phyloP scores from a whole-genome alignment of 176 grass and related monocot species.

The Metroxylon sagu region DNA sequence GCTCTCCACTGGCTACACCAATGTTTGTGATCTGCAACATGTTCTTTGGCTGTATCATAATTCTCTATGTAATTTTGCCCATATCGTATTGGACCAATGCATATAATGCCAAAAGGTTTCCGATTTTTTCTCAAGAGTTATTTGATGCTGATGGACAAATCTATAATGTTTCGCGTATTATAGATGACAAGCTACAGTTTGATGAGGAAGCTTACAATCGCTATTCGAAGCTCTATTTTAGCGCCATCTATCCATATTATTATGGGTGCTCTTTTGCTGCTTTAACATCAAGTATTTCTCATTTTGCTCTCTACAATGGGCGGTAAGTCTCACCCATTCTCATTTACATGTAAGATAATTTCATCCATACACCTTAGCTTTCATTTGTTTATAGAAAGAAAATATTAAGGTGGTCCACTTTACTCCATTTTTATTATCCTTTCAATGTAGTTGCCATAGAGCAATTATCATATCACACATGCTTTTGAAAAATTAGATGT shows the following conservation, averaged over 20 bases:
- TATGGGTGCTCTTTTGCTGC: neutral
- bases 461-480: no score
- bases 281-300: neutral
- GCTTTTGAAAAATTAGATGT: no score
- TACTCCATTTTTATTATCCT: no score
- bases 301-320: neutral
- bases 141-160: slow-evolving; percentile 33
- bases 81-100: slow-evolving; percentile 50
- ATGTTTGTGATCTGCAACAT: slow-evolving; percentile 61
- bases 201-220: neutral
- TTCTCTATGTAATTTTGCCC: slow-evolving; percentile 49
- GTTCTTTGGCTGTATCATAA: slow-evolving; percentile 44
- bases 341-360: no score
- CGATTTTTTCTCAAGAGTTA: slow-evolving; percentile 43
- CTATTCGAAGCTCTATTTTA: neutral
- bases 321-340: neutral
- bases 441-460: no score
- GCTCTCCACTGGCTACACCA: slow-evolving; percentile 54
- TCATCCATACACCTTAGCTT: no score
- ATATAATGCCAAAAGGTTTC: slow-evolving; percentile 39
- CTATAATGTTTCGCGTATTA: neutral
- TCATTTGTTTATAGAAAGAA: no score
- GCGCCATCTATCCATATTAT: neutral
- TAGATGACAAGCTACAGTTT: neutral
- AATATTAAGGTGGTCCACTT: no score